Evolutionary conservation across 768 basidiomycete genomes (phyloP).

Genomic region (Tulasnella sp.): DNA sequence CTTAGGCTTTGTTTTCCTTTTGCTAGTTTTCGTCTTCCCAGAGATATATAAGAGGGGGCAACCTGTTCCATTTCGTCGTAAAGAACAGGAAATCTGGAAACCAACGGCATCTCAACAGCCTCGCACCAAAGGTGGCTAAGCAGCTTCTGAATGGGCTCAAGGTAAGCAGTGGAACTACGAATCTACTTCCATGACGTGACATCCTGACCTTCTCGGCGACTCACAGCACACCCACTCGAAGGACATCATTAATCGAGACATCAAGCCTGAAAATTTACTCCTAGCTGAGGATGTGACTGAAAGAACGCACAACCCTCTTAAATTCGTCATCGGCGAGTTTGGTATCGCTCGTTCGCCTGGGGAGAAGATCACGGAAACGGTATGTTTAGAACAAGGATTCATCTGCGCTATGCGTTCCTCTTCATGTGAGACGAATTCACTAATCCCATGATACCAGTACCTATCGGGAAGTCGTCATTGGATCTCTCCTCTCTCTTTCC

Average conservation of each 20-base stretch:
- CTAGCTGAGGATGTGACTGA: neutral
- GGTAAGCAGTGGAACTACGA: neutral
- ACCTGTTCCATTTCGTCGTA: neutral
- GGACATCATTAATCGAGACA: neutral
- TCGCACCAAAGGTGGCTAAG: neutral
- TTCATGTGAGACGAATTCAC: neutral
- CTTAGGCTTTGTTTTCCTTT: neutral
- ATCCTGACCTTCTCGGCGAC: neutral
- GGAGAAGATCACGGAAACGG: neutral
- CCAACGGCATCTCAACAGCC: neutral
- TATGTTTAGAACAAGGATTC: too few relatives aligned
- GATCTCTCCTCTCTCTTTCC: neutral
- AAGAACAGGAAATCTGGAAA: neutral
- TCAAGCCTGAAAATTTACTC: neutral
- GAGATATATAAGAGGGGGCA: neutral
- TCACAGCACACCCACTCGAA: neutral
- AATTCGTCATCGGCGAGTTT: neutral
- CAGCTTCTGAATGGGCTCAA: neutral
- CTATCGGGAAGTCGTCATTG: neutral
- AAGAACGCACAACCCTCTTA: neutral
- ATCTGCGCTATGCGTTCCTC: neutral
- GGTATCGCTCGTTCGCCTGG: neutral
- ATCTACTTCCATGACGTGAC: neutral
- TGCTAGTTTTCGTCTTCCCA: neutral
- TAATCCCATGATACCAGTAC: neutral